These are phyloP conservation scores for Arthroderma uncinatum DNA, from an alignment of 2,329 filamentous ascomycete species.

Conservation along the genomic window DNA sequence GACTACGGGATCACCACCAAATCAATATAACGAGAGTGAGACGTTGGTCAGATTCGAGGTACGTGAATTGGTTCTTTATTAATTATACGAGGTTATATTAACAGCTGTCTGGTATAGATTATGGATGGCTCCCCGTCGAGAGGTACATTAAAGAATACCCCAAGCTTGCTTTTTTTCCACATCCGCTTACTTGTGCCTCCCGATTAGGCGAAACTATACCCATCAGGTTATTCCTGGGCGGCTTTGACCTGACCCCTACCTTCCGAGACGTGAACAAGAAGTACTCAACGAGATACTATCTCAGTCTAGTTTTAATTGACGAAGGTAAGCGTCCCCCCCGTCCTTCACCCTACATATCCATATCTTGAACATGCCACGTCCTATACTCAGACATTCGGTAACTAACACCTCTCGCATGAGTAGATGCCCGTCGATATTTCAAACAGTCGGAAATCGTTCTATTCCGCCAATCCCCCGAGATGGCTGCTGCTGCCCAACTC, in stretches of 20 bases:
- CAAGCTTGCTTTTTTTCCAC: background rate
- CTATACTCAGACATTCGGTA: background rate
- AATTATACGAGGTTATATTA: conserved; percentile 6
- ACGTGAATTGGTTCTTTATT: conserved; percentile 18
- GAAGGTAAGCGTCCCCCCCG: conserved; percentile 58
- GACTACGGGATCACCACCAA: conserved; percentile 90
- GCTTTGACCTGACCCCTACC: conserved; percentile 93
- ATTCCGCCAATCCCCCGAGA: conserved; percentile 57
- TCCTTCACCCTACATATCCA: no score
- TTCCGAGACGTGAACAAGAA: conserved; percentile 99
- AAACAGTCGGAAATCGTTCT: conserved; percentile 98
- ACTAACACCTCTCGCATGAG: background rate
- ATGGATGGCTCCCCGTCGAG: conserved; percentile 99
- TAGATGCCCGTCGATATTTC: conserved; percentile 93
- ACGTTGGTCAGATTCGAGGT: conserved; percentile 94
- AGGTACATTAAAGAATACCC: conserved; percentile 43
- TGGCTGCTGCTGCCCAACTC: background rate
- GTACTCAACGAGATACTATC: conserved; percentile 95
- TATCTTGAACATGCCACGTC: background rate
- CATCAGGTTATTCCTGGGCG: conserved; percentile 90
- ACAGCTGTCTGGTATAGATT: conserved; percentile 47
- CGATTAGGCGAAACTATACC: conserved; percentile 71
- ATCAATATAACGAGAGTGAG: conserved; percentile 99
- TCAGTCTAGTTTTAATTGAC: conserved; percentile 89
- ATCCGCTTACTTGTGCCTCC: background rate